Conservation (phyloP, 1,284 basidiomycete species). For the Trichosporon ovoides region DNA sequence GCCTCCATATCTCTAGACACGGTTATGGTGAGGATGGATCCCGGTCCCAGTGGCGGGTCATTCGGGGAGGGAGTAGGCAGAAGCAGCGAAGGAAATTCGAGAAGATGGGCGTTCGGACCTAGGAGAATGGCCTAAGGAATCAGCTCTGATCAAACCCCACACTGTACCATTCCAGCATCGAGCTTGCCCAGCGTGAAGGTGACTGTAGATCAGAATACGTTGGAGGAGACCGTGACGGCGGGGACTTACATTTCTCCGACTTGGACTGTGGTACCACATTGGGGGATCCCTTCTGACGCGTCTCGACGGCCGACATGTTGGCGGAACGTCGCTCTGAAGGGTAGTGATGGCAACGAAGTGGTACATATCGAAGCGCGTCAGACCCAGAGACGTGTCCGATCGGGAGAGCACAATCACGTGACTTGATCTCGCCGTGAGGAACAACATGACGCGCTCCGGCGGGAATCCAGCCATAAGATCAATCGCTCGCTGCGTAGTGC, state of each 20-base stretch:
- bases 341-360: too few species aligned
- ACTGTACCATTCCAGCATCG: conserved; percentile 50
- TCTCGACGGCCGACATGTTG: conserved; percentile 3
- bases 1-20: conserved; percentile 77
- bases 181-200: conserved; percentile 70
- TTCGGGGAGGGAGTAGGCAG: conserved; percentile 55
- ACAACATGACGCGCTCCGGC: too few species aligned
- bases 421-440: too few species aligned
- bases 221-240: too few species aligned
- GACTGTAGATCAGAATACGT: conserved; percentile 27
- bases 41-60: conserved; percentile 71
- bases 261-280: conserved; percentile 6
- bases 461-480: too few species aligned
- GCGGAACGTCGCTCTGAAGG: not conserved
- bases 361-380: not conserved
- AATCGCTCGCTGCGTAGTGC: too few species aligned
- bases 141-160: not conserved
- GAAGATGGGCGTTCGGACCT: conserved; percentile 84
- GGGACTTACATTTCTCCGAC: conserved; percentile 21
- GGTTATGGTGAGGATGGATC: conserved; percentile 94
- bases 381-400: not conserved
- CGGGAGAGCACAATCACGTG: too few species aligned
- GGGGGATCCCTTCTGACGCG: not conserved
- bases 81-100: conserved; percentile 90
- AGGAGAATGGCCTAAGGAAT: conserved; percentile 59